Evolutionary conservation across 73 alveolate genomes (phyloP), one percentile per base, ranked within the genome.

Genomic region (Blepharisma stoltei): DNA sequence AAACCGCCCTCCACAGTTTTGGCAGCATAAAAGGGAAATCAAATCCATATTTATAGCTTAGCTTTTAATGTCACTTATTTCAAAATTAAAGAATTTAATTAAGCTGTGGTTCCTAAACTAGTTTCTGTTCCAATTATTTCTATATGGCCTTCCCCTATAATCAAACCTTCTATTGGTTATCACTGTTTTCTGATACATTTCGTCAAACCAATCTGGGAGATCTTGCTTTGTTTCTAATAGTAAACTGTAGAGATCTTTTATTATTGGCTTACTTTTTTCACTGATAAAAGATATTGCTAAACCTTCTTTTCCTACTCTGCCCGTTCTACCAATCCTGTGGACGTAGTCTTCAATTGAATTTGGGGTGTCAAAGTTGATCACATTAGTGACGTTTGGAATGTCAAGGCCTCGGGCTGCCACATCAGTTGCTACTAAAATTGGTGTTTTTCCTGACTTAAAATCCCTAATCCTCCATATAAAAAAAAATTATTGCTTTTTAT

Each of bases 351-450:
- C 75, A 9, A 90, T 81, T 11, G 92, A 78, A 32, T 82, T 70
- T 11, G 98, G 98, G 82, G 90, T 86, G 81, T 93, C 98, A 81
- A 83, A 88, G 55, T 90, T 93, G 48, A 93, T 83, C 7, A 93
- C 81, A 52, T 83, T 90, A 18, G 88, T 70, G 9, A 93, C 92
- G 66, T 83, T 82, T 27, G 96, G 94, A 38, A 93, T 55, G 68
- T 93, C 98, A 21, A 93, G 71, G 6, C 98, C 99, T 89, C 99
- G 86, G 8, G 98, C 87, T 6, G 93, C 97, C 44, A 96, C 73
- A 86, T 96, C 99, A 23, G 99, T 95, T 5, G 98, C 93, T 41
- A 96, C 92, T 76, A 96, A 81, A 41, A 93, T 87, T 23, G 90
- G 85, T 41, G 88, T 71, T 80, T 88, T 97, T 8, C 97, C 97